Base-by-base conservation (phyloP, 306 rosid genomes). In the Hippophae gyantsensis region DNA sequence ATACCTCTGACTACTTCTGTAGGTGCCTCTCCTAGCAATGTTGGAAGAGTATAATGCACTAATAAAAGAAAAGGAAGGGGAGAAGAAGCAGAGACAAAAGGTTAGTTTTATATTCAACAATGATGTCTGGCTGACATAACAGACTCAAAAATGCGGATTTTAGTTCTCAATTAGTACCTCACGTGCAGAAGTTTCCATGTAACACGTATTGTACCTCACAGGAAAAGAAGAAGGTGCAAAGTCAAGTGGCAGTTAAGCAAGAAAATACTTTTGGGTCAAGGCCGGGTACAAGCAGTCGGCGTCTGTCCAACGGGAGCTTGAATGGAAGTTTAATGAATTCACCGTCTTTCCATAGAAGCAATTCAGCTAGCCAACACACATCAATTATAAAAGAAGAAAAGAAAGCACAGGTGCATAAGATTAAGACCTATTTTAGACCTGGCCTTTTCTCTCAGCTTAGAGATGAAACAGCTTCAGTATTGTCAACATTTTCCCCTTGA, bases 11-110 rank as follows among this genome's bases (percentile, higher is more conserved):
- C 58, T 63, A 56, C 10, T 54, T 52, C 38, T 56, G 23, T 18
- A 93, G 99, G 86, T 86, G 60, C 95, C 97, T 54, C 84, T 93
- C 60, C 71, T 84, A 72, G 88, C 74, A 72, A 84, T 86, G 80
- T 63, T 93, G 78, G 90, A 86, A 69, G 99, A 88, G 69, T 93
- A 93, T 74, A 73, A 73, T 71, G 78, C 67, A 45, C 60, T 69
- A 44, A 72, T 79, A 77, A 82, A 58, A 60, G 94, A 85, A 82
- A 93, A 77, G 72, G 97, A 93, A 67, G 85, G 76, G 69, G 97
- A 88, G 60, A 18, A 18, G 23, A 86, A 79, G 83, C 82, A 64
- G 76, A 84, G 82, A 79, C 90, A 76, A 73, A 86, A 82, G 86
- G 99, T 85, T 64, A 71, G 95, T 76, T 23, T 10, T 52, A 60